A percentile compares a stretch with the other conserved stretches of the same genome.
Conservation (phyloP, 257 asterid species). For the Cinchona pubescens region DNA sequence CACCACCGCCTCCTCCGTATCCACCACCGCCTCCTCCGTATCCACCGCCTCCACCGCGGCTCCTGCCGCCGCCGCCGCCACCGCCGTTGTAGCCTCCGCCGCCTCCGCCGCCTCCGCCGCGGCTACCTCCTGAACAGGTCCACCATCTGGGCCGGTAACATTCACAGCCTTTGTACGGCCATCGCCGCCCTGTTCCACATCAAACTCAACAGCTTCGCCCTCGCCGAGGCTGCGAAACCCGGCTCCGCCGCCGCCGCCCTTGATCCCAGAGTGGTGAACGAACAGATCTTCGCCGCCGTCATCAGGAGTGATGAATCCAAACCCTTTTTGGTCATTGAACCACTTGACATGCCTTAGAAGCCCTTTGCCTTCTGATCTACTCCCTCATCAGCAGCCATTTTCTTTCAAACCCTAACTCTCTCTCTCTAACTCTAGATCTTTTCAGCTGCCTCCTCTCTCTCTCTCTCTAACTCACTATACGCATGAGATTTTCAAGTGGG, state of each 20-base stretch:
- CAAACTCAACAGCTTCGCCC: conserved; percentile 67
- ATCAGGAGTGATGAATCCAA: conserved; percentile 80
- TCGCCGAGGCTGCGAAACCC: conserved; percentile 72
- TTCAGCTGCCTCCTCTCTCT: background rate
- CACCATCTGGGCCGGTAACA: conserved; percentile 43
- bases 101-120: conserved; percentile 23
- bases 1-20: conserved; percentile 16
- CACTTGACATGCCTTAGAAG: conserved; percentile 71
- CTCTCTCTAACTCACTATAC: conserved; percentile 3
- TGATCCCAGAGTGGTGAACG: conserved; percentile 76
- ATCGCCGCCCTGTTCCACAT: conserved; percentile 35
- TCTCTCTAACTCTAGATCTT: conserved; percentile 18
- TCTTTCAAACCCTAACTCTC: background rate
- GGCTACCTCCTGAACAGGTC: conserved; percentile 24
- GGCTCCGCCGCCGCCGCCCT: conserved; percentile 37
- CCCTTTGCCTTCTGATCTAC: conserved; percentile 46
- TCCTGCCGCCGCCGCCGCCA: conserved; percentile 14
- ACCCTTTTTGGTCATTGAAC: conserved; percentile 81
- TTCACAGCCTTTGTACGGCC: conserved; percentile 42
- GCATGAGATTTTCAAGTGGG: background rate
- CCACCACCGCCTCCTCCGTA: conserved; percentile 18
- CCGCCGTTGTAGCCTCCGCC: conserved; percentile 4
- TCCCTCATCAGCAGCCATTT: conserved; percentile 30
- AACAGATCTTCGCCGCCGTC: conserved; percentile 82
- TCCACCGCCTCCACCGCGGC: conserved; percentile 18